Evolutionary conservation across 1,284 basidiomycete genomes (phyloP).

Genomic region (Ceratobasidium sp.): DNA sequence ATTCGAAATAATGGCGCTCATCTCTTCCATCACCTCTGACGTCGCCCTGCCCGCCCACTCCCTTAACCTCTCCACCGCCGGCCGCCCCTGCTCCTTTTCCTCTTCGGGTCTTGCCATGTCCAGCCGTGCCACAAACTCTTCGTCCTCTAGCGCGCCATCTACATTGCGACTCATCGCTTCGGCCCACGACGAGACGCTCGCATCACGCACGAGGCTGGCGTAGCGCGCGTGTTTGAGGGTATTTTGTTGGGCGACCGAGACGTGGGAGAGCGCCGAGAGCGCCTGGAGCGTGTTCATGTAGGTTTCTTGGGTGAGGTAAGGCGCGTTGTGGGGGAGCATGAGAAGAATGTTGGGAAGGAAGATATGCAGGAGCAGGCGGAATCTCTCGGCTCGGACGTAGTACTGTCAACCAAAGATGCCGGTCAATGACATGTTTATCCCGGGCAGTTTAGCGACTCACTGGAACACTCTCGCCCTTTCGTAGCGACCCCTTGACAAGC

Average conservation of each 20-base stretch:
- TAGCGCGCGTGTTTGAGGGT: conserved; percentile 35
- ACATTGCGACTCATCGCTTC: conserved; percentile 14
- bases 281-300: conserved; percentile 40
- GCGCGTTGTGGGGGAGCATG: conserved; percentile 20
- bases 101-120: conserved; percentile 15
- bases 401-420: conserved; percentile 6
- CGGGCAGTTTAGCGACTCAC: not conserved
- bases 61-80: conserved; percentile 36
- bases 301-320: conserved; percentile 41
- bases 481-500: conserved; percentile 13
- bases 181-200: conserved; percentile 31
- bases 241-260: conserved; percentile 30
- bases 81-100: not conserved
- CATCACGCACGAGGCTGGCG: conserved; percentile 33
- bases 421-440: not conserved
- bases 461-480: conserved; percentile 16
- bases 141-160: conserved; percentile 27
- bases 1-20: conserved; percentile 23
- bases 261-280: conserved; percentile 8
- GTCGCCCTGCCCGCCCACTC: conserved; percentile 35
- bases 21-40: conserved; percentile 22
- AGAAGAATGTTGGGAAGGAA: conserved; percentile 13
- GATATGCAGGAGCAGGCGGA: conserved; percentile 25
- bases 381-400: conserved; percentile 18
- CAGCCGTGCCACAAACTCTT: conserved; percentile 24